A percentile compares a stretch with the other conserved stretches of the same genome.
phyloP scores from a whole-genome alignment of 345 rosid species.

The Theobroma cacao region DNA sequence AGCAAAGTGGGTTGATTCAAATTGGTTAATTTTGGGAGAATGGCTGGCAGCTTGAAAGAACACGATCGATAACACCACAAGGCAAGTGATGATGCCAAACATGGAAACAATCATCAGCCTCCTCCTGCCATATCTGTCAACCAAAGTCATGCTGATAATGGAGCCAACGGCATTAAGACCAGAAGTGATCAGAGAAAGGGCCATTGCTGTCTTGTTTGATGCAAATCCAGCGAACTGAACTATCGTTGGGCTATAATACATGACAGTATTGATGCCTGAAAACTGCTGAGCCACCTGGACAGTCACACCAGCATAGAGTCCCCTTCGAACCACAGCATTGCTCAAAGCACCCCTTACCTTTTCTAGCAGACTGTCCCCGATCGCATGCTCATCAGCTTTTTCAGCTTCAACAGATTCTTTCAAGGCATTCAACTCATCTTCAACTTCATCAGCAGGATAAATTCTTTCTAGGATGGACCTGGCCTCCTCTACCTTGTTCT shows the following conservation, averaged over 20 bases:
- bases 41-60: slow-evolving; percentile 56
- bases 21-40: slow-evolving; percentile 37
- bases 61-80: slow-evolving; percentile 38
- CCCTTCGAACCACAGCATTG: slow-evolving; percentile 53
- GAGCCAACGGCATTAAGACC: slow-evolving; percentile 85
- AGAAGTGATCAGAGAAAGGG: slow-evolving; percentile 78
- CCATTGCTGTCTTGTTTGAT: slow-evolving; percentile 72
- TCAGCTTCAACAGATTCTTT: slow-evolving; percentile 54
- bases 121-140: slow-evolving; percentile 50
- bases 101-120: slow-evolving; percentile 53
- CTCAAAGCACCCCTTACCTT: slow-evolving; percentile 69
- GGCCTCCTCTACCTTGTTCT: slow-evolving; percentile 53
- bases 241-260: slow-evolving; percentile 86
- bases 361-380: slow-evolving; percentile 39
- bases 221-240: slow-evolving; percentile 92
- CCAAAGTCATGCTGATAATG: slow-evolving; percentile 65
- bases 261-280: slow-evolving; percentile 85
- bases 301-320: slow-evolving; percentile 74
- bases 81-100: no score
- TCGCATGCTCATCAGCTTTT: slow-evolving; percentile 45
- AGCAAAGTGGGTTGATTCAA: slow-evolving; percentile 23
- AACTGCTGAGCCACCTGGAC: slow-evolving; percentile 93
- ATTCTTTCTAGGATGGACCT: slow-evolving; percentile 58
- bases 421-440: slow-evolving; percentile 48
- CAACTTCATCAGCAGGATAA: slow-evolving; percentile 64